A percentile compares a stretch with the other conserved stretches of the same genome.
Conservation (phyloP, 2,329 filamentous ascomycete species). For the Exophiala aquamarina region DNA sequence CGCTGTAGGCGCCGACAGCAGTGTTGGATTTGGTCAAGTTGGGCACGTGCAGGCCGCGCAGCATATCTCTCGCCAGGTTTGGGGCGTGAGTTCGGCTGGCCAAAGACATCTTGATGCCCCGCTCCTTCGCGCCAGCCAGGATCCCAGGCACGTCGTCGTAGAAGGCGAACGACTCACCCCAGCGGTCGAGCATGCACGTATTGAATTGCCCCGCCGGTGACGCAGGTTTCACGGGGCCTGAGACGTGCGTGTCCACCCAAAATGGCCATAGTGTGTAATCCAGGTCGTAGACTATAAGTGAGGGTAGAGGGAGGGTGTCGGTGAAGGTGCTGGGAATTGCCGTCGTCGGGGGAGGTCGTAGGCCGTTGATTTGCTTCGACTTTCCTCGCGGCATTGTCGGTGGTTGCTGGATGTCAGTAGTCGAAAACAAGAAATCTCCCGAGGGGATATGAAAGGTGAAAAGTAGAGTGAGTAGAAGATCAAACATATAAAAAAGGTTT, state of each 20-base stretch:
- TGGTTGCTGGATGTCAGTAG: too few species aligned
- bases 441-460: too few species aligned
- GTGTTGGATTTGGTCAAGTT: slow-evolving; percentile 27
- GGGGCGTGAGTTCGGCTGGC: slow-evolving; percentile 81
- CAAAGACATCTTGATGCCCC: slow-evolving; percentile 62
- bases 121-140: slow-evolving; percentile 60
- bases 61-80: slow-evolving; percentile 75
- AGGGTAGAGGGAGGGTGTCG: slow-evolving; percentile 71
- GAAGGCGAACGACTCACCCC: slow-evolving; percentile 68
- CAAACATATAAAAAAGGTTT: too few species aligned
- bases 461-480: too few species aligned
- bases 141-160: slow-evolving; percentile 69
- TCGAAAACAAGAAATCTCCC: too few species aligned
- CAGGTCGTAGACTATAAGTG: slow-evolving; percentile 87
- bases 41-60: slow-evolving; percentile 69
- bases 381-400: too few species aligned
- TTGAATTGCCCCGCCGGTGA: slow-evolving; percentile 36
- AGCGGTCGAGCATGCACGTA: slow-evolving; percentile 34
- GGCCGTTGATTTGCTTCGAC: too few species aligned
- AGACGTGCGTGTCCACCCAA: slow-evolving; percentile 93
- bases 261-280: slow-evolving; percentile 99
- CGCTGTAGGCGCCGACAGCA: slow-evolving; percentile 36
- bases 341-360: slow-evolving; percentile 4
- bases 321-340: slow-evolving; percentile 52
- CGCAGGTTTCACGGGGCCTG: slow-evolving; percentile 67